Percentiles rank a stretch among this genome's conserved stretches.
Conservation (phyloP, 805 yeast genomes). For the Metschnikowia gelsemii region DNA sequence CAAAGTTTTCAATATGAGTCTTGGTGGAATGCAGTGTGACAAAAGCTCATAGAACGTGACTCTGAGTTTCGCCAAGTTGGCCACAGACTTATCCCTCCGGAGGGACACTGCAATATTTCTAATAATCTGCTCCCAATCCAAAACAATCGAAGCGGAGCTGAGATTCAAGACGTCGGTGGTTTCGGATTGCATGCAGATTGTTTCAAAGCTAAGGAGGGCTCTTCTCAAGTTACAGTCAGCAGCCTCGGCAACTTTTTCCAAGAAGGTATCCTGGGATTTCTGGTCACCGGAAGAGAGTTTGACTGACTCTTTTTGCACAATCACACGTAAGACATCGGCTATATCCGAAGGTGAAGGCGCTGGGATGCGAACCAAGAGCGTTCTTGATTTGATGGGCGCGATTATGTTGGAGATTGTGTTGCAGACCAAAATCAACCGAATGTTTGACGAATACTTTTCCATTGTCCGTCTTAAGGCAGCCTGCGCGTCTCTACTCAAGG, state of each 20-base stretch:
- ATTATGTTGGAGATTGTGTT: constrained; percentile 90
- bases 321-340: constrained; percentile 49
- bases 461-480: constrained; percentile 94
- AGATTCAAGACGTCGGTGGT: constrained; percentile 34
- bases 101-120: constrained; percentile 61
- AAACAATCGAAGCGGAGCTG: constrained; percentile 48
- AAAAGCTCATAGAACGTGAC: constrained; percentile 75
- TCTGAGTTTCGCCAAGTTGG: constrained; percentile 59
- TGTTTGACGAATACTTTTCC: constrained; percentile 89
- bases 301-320: constrained; percentile 58
- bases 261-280: constrained; percentile 32
- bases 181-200: constrained; percentile 71
- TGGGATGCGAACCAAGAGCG: constrained; percentile 81
- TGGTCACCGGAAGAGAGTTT: constrained; percentile 42
- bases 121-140: constrained; percentile 92
- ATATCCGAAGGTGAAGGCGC: constrained; percentile 70
- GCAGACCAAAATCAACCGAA: constrained; percentile 80
- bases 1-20: constrained; percentile 63
- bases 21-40: constrained; percentile 92
- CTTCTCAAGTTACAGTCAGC: constrained; percentile 74
- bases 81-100: constrained; percentile 61
- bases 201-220: constrained; percentile 77
- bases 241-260: constrained; percentile 51
- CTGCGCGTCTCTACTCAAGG: constrained; percentile 88
- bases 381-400: constrained; percentile 91